Conservation (phyloP, 1,139 yeast genomes). For the Magnusiomyces tetraspermus region DNA sequence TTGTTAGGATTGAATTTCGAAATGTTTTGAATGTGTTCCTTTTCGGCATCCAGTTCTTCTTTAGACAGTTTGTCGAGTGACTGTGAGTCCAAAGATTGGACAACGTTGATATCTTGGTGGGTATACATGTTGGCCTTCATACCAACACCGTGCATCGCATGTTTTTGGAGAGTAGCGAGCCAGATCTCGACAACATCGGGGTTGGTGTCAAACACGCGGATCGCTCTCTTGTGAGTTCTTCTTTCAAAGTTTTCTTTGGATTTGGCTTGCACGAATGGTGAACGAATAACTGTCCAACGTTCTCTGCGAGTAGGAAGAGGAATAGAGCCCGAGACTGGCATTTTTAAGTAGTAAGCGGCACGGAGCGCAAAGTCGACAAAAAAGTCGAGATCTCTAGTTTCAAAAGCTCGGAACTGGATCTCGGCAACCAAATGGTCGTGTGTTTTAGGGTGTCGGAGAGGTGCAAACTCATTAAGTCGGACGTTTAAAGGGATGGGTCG, state of each 20-base stretch:
- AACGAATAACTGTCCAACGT: conserved; percentile 86
- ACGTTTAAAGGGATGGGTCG: conserved; percentile 76
- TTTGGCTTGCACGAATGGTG: conserved; percentile 93
- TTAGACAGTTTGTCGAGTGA: conserved; percentile 1
- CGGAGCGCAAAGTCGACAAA: conserved; percentile 80
- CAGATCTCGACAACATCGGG: conserved; percentile 78
- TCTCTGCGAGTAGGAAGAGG: conserved; percentile 67
- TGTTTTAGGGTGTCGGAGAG: conserved; percentile 56
- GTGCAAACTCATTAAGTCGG: conserved; percentile 72
- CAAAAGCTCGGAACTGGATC: conserved; percentile 63
- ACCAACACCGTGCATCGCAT: conserved; percentile 74
- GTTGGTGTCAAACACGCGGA: conserved; percentile 75
- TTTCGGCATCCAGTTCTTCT: conserved; percentile 4
- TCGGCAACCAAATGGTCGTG: conserved; percentile 51
- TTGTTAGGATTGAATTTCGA: not conserved
- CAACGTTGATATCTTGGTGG: conserved; percentile 45
- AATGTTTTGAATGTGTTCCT: conserved; percentile 8
- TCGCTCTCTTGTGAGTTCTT: conserved; percentile 63
- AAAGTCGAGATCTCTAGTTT: conserved; percentile 58
- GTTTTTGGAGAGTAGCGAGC: conserved; percentile 69
- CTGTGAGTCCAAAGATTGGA: conserved; percentile 28
- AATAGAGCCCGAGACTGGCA: conserved; percentile 65
- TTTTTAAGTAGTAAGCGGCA: conserved; percentile 81
- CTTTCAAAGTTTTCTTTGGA: conserved; percentile 92
- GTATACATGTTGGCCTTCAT: conserved; percentile 64